These are phyloP conservation scores for Colletotrichum brevisporum DNA, from an alignment of 2,329 filamentous ascomycete species.

Conservation along the genomic window DNA sequence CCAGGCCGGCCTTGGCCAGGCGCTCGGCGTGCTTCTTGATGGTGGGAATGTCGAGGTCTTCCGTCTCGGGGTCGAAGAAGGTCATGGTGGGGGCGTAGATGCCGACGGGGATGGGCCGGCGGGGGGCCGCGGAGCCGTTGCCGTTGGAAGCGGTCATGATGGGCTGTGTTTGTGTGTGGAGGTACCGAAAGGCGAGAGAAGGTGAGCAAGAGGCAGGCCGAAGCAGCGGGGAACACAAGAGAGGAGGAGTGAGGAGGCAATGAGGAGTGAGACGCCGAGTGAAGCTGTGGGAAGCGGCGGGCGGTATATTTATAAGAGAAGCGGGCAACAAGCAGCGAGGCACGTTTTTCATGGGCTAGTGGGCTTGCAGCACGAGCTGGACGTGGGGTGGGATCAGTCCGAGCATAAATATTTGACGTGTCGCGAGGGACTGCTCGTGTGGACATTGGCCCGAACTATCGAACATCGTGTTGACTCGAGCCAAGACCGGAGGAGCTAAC, in stretches of 20 bases:
- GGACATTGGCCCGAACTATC: conserved; percentile 56
- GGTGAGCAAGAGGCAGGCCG: conserved; percentile 5
- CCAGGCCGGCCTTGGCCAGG: conserved; percentile 82
- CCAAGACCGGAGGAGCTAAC: conserved; percentile 39
- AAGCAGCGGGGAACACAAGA: conserved; percentile 21
- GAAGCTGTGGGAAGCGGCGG: conserved; percentile 19
- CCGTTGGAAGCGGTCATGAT: conserved; percentile 43
- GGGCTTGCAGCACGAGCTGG: conserved; percentile 44
- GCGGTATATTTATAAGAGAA: conserved; percentile 50
- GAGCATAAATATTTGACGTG: conserved; percentile 47
- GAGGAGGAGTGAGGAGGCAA: conserved; percentile 41
- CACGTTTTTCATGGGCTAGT: conserved; percentile 53
- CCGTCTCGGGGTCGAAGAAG: conserved; percentile 87
- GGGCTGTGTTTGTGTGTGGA: conserved; percentile 21
- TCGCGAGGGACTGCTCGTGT: conserved; percentile 49
- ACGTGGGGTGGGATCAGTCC: conserved; percentile 48
- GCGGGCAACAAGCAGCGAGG: conserved; percentile 40
- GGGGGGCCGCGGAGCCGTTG: conserved; percentile 48
- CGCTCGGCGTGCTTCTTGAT: conserved; percentile 87
- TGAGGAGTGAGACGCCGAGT: conserved; percentile 22
- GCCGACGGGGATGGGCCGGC: conserved; percentile 78
- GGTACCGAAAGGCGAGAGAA: conserved; percentile 30
- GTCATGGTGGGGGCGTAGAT: conserved; percentile 94
- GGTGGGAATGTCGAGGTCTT: conserved; percentile 84
- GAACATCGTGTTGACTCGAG: conserved; percentile 43